phyloP scores from a whole-genome alignment of 2,329 filamentous ascomycete genomes.

The Onygena corvina region DNA sequence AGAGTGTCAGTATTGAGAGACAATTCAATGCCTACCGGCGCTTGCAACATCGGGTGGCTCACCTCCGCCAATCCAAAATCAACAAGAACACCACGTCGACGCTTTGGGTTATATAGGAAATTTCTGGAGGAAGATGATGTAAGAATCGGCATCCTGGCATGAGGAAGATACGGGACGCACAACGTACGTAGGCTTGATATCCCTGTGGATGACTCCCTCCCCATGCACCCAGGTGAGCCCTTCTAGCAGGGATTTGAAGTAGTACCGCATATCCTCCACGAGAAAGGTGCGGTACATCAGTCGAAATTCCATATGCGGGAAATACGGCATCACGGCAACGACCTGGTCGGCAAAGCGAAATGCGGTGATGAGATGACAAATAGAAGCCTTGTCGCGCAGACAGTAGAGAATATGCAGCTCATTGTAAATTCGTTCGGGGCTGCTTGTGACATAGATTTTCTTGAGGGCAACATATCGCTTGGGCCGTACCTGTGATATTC shows the following conservation, averaged over 20 bases:
- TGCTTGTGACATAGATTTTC: constrained; percentile 98
- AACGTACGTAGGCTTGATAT: constrained; percentile 77
- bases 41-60: neutral
- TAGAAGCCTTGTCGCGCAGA: constrained; percentile 66
- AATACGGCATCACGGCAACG: constrained; percentile 87
- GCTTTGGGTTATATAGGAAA: constrained; percentile 75
- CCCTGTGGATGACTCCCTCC: constrained; percentile 75
- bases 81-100: constrained; percentile 76
- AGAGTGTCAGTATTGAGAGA: no score
- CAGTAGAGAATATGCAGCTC: constrained; percentile 89
- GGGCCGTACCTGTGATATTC: constrained; percentile 25
- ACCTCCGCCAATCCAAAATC: constrained; percentile 91
- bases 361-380: constrained; percentile 94
- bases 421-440: constrained; percentile 83
- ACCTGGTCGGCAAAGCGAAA: constrained; percentile 92
- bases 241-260: constrained; percentile 77
- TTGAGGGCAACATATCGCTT: constrained; percentile 80
- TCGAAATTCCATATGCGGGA: constrained; percentile 87
- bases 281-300: constrained; percentile 82
- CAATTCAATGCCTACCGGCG: neutral
- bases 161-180: constrained; percentile 14
- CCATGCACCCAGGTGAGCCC: constrained; percentile 74
- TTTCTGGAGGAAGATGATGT: constrained; percentile 40
- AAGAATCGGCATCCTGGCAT: neutral
- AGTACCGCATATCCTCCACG: constrained; percentile 73